Base-by-base conservation (phyloP, 306 rosid genomes). In the Pterocarpus santalinus region DNA sequence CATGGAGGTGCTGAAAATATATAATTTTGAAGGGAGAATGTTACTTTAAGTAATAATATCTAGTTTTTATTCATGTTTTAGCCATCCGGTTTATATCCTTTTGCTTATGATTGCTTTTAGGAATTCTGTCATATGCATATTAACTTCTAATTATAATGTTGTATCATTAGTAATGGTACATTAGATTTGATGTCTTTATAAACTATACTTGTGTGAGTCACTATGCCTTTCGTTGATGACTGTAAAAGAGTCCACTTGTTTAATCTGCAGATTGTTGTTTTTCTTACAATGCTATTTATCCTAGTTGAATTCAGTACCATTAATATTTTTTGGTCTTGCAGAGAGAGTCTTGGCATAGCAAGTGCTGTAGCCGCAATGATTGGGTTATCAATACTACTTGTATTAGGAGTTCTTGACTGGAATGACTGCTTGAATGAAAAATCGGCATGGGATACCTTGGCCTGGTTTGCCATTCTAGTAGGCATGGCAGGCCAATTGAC, bases 401-500 rank as follows among this genome's bases (percentile, higher is more conserved):
- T 89, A 65, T 70, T 84, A 46, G 99, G 99, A 67, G 98, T 93
- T 75, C 97, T 95, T 49, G 89, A 92, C 75, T 95, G 99, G 99
- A 72, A 90, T 80, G 99, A 95, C 80, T 95, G 99, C 80, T 86
- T 93, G 89, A 70, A 87, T 16, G 99, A 95, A 66, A 93, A 90
- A 83, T 90, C 98, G 0, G 99, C 99, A 0, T 95, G 99, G 99
- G 98, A 95, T 84, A 95, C 99, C 74, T 85, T 95, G 81, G 94
- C 94, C 72, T 95, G 99, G 99, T 95, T 95, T 46, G 96, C 97
- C 44, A 90, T 93, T 85, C 88, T 93, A 35, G 98, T 95, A 55
- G 97, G 99, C 58, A 89, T 95, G 99, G 99, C 99, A 13, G 66
- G 93, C 77, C 99, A 95, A 79, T 82, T 95, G 89, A 93, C 99